These are phyloP conservation scores for Dendrostoma leiphaemia DNA, from an alignment of 2,329 filamentous ascomycete species.

Conservation along the genomic window DNA sequence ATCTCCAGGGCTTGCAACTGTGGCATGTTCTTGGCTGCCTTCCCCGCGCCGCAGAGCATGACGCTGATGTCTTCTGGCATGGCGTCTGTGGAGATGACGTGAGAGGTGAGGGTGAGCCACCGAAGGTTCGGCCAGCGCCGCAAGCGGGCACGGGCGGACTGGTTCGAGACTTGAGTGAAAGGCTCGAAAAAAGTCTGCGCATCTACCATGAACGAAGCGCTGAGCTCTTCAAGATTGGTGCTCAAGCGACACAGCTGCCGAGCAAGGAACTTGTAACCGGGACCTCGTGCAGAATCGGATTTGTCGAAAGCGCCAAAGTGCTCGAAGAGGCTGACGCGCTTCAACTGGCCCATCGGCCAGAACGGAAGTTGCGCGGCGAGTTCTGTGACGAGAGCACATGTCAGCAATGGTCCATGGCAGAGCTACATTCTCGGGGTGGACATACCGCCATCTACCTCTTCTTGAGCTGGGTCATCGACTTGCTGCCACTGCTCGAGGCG, in stretches of 20 bases:
- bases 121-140: conserved; percentile 25
- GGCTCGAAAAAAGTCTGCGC: conserved; percentile 24
- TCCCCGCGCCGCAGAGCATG: conserved; percentile 22
- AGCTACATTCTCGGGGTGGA: background rate
- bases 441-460: conserved; percentile 19
- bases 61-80: conserved; percentile 22
- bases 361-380: conserved; percentile 15
- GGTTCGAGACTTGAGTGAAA: conserved; percentile 1
- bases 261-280: conserved; percentile 5
- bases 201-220: conserved; percentile 12
- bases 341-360: conserved; percentile 13
- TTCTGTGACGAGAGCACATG: background rate
- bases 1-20: conserved; percentile 25
- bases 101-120: conserved; percentile 25
- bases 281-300: background rate
- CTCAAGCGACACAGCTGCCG: conserved; percentile 10
- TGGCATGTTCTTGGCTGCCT: conserved; percentile 27
- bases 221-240: conserved; percentile 13
- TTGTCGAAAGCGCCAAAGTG: conserved; percentile 16
- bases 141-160: background rate
- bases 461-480: conserved; percentile 10
- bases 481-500: conserved; percentile 19
- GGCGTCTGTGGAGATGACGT: conserved; percentile 19
- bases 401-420: background rate
- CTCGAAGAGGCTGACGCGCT: conserved; percentile 17